Base-by-base conservation (phyloP, 106 monocot species). In the Alisma plantagoaquatica region DNA sequence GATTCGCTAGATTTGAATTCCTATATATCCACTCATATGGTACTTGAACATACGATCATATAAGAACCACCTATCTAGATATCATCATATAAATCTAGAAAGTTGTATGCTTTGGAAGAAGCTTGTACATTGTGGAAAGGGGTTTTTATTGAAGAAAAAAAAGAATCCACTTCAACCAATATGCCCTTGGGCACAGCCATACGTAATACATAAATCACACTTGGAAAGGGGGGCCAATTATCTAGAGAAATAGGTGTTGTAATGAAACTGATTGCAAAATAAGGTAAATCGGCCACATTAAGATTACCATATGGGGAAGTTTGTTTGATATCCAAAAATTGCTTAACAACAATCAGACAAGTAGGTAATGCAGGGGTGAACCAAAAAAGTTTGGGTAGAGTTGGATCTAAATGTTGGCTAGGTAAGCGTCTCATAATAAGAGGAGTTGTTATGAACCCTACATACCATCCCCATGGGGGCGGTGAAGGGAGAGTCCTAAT, bases 191-290 rank as follows among this genome's bases (percentile, higher is more conserved):
- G 22, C 17, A 46, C 45, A 7, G 17, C 45, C 45, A 35, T 19
- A 56, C 15, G 0, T 56, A 14, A 16, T 19, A 33, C 38, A 56
- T 19, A 56, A 56, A 56, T 56, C 56, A 33, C 33, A 35, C 56
- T 33, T 33, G 15, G 33, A 56, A 56, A 56, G 33, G 56, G 56
- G 32, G 56, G 56, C 26, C 56, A 56, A 33, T 56, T 56, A 35
- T 3, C 35, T 56, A 56, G 33, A 56, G 56, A 10, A 56, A 35
- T 35, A 35, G 31, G 56, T 33, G 31, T 35, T 56, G 7, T 22
- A 35, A 35, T 23, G 33, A 33, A 56, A 56, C 35, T 56, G 33
- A 56, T 56, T 56, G 33, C 56, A 4, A 50, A 50, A 24, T 21
- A 38, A 14, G 35, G 35, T 38, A 38, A 38, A 38, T 38, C 35